phyloP scores from a whole-genome alignment of 192 early-diverging fungal genomes.

The Chytriomyces confervae region DNA sequence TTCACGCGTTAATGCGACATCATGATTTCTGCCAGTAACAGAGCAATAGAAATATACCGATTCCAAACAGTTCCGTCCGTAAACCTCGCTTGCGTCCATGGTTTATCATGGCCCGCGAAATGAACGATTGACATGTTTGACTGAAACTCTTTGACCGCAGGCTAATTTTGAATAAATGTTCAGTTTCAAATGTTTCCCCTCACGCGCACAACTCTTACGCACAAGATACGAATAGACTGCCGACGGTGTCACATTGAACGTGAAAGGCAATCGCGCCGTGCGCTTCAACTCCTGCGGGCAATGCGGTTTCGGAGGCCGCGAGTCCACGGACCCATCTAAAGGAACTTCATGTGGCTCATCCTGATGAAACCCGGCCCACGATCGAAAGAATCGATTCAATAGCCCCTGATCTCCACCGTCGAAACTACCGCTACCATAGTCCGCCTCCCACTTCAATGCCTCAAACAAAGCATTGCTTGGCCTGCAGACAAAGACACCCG shows the following conservation, averaged over 20 bases:
- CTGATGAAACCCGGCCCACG: constrained; percentile 64
- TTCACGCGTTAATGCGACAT: too few species aligned
- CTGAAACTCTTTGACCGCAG: constrained; percentile 78
- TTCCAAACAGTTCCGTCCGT: constrained; percentile 35
- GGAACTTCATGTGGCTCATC: background rate
- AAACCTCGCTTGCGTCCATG: constrained; percentile 81
- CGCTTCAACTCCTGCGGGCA: constrained; percentile 24
- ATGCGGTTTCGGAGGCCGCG: background rate
- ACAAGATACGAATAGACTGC: constrained; percentile 74
- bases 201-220: background rate
- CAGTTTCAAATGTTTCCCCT: background rate
- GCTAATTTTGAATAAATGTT: constrained; percentile 37
- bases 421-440: constrained; percentile 69
- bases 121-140: constrained; percentile 78
- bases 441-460: constrained; percentile 57
- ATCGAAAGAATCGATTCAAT: constrained; percentile 83
- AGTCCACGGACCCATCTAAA: background rate
- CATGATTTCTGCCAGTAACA: too few species aligned
- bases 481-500: constrained; percentile 84
- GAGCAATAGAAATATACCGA: constrained; percentile 7
- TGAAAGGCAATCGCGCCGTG: constrained; percentile 80
- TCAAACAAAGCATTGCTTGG: constrained; percentile 62
- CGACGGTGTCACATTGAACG: constrained; percentile 86
- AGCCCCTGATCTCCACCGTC: constrained; percentile 96
- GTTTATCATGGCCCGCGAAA: constrained; percentile 88